Base-by-base conservation (phyloP, 192 early-diverging fungal species). In the Backusella australiensis region DNA sequence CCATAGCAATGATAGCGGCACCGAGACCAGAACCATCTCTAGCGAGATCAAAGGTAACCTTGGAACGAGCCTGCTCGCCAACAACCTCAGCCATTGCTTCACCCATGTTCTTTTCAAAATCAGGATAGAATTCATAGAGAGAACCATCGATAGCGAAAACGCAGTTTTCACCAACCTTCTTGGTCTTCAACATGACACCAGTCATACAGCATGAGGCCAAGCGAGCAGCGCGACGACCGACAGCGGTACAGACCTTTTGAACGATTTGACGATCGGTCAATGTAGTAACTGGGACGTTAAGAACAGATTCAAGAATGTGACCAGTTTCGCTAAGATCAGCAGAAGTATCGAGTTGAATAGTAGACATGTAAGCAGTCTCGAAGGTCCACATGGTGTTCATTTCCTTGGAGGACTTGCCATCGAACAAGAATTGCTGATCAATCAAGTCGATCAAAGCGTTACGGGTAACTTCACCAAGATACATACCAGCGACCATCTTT, bases 401-500 rank as follows among this genome's bases (percentile, higher is more conserved):
- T 19, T 88, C 85, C 21, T 81, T 67, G 0, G 90, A 90, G 59
- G 85, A 88, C 21, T 84, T 73, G 46, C 94, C 94, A 49, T 80
- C 68, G 78, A 97, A 97, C 26, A 98, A 82, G 38, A 94, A 80
- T 26, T 87, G 87, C 70, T 88, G 91, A 75, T 94, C 92, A 35
- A 96, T 88, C 49, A 99, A 84, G 53, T 95, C 85, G 49, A 96
- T 73, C 21, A 96, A 69, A 67, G 93, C 87, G 69, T 92, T 91
- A 32, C 96, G 92, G 1, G 86, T 83, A 56, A 99, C 89, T 75
- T 98, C 96, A 77, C 97, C 97, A 34, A 99, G 86, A 80, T 97
- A 99, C 86, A 97, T 90, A 32, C 96, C 96, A 23, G 95, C 94
- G 66, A 99, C 95, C 85, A 96, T 88, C 86, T 99, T 99, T 84